Evolutionary conservation across 495 filamentous ascomycete genomes (phyloP).

Genomic region (Choiromyces venosus): DNA sequence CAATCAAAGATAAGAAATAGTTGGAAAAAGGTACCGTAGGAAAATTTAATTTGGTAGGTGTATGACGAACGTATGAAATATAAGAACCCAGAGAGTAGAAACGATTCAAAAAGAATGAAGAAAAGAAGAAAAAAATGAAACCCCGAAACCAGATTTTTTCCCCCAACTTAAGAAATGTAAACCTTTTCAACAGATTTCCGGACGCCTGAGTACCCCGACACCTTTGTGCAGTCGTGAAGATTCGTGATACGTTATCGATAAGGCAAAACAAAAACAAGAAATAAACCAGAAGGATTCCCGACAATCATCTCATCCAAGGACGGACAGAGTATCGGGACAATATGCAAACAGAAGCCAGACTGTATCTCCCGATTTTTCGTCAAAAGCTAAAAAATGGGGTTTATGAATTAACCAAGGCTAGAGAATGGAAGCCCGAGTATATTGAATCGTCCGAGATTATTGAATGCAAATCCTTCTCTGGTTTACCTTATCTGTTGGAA

Average conservation of each 20-base stretch:
- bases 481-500: conserved; percentile 42
- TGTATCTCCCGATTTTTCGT: neutral
- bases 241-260: conserved; percentile 4
- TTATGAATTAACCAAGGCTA: neutral
- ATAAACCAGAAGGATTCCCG: neutral
- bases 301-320: neutral
- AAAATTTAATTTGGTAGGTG: neutral
- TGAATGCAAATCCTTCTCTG: neutral
- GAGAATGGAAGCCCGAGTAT: neutral
- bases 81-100: neutral
- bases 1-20: neutral
- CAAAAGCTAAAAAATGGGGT: neutral
- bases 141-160: neutral
- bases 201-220: conserved; percentile 2
- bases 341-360: neutral
- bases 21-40: neutral
- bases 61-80: neutral
- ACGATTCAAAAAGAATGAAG: neutral
- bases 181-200: conserved; percentile 1
- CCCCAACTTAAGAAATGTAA: conserved; percentile 1
- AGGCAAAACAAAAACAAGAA: conserved; percentile 3
- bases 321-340: neutral
- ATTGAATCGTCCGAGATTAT: neutral
- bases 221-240: neutral
- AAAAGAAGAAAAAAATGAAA: neutral